Base-by-base conservation (phyloP, 805 yeast genomes). In the Saturnispora sekii region DNA sequence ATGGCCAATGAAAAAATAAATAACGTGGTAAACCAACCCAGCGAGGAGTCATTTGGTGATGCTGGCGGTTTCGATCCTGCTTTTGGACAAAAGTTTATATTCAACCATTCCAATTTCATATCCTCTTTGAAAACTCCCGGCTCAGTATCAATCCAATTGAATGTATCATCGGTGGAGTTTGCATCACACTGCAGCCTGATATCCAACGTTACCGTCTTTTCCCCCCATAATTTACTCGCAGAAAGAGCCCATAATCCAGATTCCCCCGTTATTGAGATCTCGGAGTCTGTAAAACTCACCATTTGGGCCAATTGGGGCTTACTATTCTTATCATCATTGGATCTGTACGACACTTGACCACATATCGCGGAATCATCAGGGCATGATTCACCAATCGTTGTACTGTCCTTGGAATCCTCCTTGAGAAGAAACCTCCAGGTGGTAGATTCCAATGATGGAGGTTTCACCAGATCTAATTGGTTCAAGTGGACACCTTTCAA, bases 21-120 rank as follows among this genome's bases (percentile, higher is more conserved):
- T 9, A 87, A 56, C 80, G 90, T 85, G 2, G 88, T 76, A 59
- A 89, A 76, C 73, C 89, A 76, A 43, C 95, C 93, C 81, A 90
- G 79, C 47, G 80, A 77, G 55, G 37, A 32, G n/a, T 60, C 64
- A 4, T 48, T 8, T 15, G 28, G 10, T 59, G 55, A 34, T 62
- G 61, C 32, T 54, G 52, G 26, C 26, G 21, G 12, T 35, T 38
- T 9, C n/a, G 28, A 8, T 41, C 32, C 26, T 10, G 8, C 43
- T 3, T 15, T 21, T 1, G 41, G 21, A 41, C 56, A 52, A 35
- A 52, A 52, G 4, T 33, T 32, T 5, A 38, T 29, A 41, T 47
- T 58, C 5, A 52, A 52, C 59, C 67, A 60, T 5, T 17, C 38
- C 5, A 52, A 17, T 3, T 10, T n/a, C 12, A 40, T 37, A 14